A percentile compares a stretch with the other conserved stretches of the same genome.
Conservation (phyloP, 2,329 filamentous ascomycete species). For the Apiospora koreana region DNA sequence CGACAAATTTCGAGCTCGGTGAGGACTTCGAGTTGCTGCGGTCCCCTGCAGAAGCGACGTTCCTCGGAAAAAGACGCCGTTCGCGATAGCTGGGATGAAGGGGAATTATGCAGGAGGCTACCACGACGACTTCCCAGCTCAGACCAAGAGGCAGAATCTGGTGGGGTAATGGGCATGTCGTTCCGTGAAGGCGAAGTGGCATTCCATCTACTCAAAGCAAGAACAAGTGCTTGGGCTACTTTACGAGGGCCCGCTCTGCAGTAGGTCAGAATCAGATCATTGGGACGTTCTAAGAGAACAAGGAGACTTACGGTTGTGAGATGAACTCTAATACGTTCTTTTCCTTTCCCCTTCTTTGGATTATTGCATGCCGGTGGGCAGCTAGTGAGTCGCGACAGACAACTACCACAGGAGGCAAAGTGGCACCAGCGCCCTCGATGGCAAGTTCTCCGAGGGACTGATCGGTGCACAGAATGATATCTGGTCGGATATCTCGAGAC, state of each 20-base stretch:
- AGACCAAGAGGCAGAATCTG: not conserved
- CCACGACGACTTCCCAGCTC: not conserved
- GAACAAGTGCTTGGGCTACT: not conserved
- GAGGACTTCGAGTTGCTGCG: not conserved
- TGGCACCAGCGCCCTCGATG: constrained; percentile 5
- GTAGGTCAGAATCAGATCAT: not conserved
- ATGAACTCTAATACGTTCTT: constrained; percentile 36
- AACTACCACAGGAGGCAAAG: constrained; percentile 30
- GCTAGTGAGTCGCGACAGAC: constrained; percentile 34
- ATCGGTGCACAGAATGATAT: constrained; percentile 27
- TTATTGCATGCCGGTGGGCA: constrained; percentile 25
- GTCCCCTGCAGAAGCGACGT: constrained; percentile 1
- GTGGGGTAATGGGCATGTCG: not conserved
- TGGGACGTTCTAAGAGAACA: not conserved
- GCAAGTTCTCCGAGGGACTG: constrained; percentile 18
- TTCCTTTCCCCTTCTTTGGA: constrained; percentile 19
- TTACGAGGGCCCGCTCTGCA: not conserved
- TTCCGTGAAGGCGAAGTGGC: not conserved
- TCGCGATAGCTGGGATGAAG: not conserved
- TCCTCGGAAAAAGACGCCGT: not conserved
- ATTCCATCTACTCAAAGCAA: constrained; percentile 28
- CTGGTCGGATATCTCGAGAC: constrained; percentile 17
- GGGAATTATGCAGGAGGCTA: not conserved
- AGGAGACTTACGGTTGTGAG: constrained; percentile 37
- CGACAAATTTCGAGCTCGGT: not conserved